Evolutionary conservation across 2,329 filamentous ascomycete genomes (phyloP).

Genomic region (Elsinoe ampelina): DNA sequence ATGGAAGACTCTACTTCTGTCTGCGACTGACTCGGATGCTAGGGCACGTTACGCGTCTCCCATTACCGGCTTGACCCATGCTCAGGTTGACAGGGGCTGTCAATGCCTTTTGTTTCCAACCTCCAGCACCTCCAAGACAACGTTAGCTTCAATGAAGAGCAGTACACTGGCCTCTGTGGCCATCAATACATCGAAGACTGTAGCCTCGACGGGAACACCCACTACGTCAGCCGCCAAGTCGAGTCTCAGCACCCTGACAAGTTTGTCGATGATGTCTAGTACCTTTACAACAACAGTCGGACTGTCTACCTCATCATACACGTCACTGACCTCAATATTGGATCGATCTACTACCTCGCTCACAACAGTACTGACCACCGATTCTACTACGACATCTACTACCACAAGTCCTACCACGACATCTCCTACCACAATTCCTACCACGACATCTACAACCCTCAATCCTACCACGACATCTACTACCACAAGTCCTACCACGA

Average conservation of each 20-base stretch:
- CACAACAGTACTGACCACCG: too few species aligned
- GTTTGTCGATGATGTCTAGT: too few species aligned
- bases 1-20: neutral
- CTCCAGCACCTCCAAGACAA: neutral
- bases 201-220: neutral
- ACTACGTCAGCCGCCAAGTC: neutral
- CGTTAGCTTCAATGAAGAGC: neutral
- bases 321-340: too few species aligned
- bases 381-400: neutral
- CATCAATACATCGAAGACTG: neutral
- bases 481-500: neutral
- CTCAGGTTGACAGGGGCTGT: neutral
- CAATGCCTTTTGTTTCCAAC: neutral
- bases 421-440: neutral
- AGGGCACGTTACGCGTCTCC: neutral
- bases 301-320: too few species aligned
- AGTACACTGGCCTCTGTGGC: neutral
- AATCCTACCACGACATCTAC: neutral
- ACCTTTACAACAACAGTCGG: neutral
- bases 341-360: too few species aligned
- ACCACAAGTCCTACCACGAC: neutral
- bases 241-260: too few species aligned
- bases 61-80: neutral
- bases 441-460: neutral
- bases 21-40: neutral